These are phyloP conservation scores for Macrolepiota dolichaula DNA, from an alignment of 768 basidiomycete genomes.

Conservation along the genomic window DNA sequence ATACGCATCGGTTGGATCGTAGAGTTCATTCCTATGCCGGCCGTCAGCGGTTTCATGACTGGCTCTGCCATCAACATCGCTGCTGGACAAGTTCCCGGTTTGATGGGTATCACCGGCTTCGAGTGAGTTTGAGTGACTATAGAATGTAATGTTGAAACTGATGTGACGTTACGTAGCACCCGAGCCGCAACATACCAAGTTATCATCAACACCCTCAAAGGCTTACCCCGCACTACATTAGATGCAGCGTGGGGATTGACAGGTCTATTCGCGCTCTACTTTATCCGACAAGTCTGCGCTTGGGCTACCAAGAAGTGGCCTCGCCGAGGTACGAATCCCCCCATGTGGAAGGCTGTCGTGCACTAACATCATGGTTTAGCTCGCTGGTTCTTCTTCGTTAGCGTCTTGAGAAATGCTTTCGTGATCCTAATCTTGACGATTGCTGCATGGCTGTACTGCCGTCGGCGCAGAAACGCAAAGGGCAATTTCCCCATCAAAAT, in stretches of 20 bases:
- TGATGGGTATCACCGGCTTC: constrained; percentile 87
- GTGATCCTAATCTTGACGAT: constrained; percentile 86
- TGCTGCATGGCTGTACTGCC: constrained; percentile 82
- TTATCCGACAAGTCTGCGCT: constrained; percentile 58
- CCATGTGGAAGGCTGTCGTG: neutral
- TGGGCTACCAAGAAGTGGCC: constrained; percentile 57
- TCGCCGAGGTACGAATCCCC: constrained; percentile 41
- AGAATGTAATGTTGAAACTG: neutral
- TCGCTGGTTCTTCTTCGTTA: constrained; percentile 73
- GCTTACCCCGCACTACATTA: constrained; percentile 61
- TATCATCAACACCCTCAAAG: constrained; percentile 91
- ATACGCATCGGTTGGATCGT: constrained; percentile 91
- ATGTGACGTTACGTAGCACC: constrained; percentile 47
- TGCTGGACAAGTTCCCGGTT: constrained; percentile 80
- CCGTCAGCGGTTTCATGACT: constrained; percentile 92
- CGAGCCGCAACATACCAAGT: constrained; percentile 82
- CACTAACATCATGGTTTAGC: constrained; percentile 31
- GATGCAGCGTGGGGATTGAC: constrained; percentile 92
- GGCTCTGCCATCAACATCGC: constrained; percentile 95
- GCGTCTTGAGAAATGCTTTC: constrained; percentile 78
- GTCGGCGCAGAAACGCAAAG: constrained; percentile 48
- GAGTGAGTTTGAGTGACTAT: constrained; percentile 46
- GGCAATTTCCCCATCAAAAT: constrained; percentile 85
- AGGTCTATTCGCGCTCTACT: constrained; percentile 68
- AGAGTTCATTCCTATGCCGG: constrained; percentile 88